Base-by-base conservation (phyloP, 345 rosid genomes). In the Mercurialis annua region DNA sequence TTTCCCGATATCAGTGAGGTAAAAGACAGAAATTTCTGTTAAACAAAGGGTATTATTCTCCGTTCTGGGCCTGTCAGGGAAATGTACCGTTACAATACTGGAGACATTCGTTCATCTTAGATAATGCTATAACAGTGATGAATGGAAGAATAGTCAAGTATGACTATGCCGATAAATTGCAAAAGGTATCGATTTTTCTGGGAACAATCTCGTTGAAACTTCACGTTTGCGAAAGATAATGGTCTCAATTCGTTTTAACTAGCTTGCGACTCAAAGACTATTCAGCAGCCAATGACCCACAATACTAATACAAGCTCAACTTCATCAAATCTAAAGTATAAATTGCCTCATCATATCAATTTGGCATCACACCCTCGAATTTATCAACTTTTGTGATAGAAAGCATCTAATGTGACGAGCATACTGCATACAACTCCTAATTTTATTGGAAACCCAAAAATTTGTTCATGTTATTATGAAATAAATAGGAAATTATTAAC, bases 401-500 rank as follows among this genome's bases (percentile, higher is more conserved):
- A 23, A 56, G 42, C 24, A 56, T 31, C 21, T 1, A 67, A 27
- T 18, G 21, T 24, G 20, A 36, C 2, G 8, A 31, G 36, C 38
- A 33, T 15, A 24, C 17, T n/a, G 36, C 38, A 33, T 15, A 24
- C 17, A 23, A 12, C 8, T 15, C 51, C 47, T 24, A 50, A 43
- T 54, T 49, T 59, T 36, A 50, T 11, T 49, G 23, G 10, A 59
- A 44, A 70, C 21, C 31, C 53, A 42, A 23, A 20, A 61, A 61
- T 27, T n/a, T 26, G 23, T 27, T 44, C 49, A 38, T 52, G 20
- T 48, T 27, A n/a, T 50, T 26, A 12, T n/a, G 16, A 54, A 17
- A 31, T 36, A 55, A 63, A 60, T 14, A 49, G 27, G 60, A 34
- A 36, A 15, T 69, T 49, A 66, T 66, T 59, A 59, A 72, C 76